Evolutionary conservation across 441 rosid genomes (phyloP).

Genomic region (Macaranga tanarius): DNA sequence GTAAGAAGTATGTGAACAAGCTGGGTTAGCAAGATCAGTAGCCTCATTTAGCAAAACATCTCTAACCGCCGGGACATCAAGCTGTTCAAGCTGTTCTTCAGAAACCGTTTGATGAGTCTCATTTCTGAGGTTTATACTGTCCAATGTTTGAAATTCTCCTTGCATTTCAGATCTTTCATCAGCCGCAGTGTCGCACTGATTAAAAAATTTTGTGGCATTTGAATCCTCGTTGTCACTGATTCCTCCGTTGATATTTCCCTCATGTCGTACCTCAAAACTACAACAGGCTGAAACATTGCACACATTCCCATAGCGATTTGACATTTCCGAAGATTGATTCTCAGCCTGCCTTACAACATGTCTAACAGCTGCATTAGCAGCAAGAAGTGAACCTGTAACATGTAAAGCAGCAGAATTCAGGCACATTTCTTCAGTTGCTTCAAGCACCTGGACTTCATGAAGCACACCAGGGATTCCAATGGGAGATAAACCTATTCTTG

Average conservation of each 20-base stretch:
- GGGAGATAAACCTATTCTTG: conserved; percentile 21
- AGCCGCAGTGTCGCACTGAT: conserved; percentile 21
- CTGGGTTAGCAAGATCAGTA: conserved; percentile 19
- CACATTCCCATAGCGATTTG: conserved; percentile 11
- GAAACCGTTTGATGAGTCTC: conserved; percentile 30
- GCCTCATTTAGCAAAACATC: conserved; percentile 17
- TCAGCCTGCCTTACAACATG: conserved; percentile 25
- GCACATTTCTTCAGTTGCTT: conserved; percentile 26
- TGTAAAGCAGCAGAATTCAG: conserved; percentile 34
- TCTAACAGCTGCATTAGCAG: conserved; percentile 26
- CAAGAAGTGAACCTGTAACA: conserved; percentile 29
- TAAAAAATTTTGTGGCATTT: conserved; percentile 21
- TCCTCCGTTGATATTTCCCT: conserved; percentile 27
- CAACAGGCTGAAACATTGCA: conserved; percentile 20
- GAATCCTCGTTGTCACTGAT: conserved; percentile 27
- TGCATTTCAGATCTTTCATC: conserved; percentile 23
- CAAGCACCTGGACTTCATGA: conserved; percentile 39
- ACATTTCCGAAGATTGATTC: conserved; percentile 26
- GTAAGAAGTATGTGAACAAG: conserved; percentile 16
- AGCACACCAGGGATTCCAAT: conserved; percentile 25
- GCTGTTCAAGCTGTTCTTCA: conserved; percentile 22
- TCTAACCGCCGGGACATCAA: conserved; percentile 8
- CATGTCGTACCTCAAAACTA: conserved; percentile 28
- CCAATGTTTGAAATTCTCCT: conserved; percentile 20
- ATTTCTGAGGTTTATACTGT: conserved; percentile 10